Conservation (phyloP, 2,329 filamentous ascomycete species). For the Trichoderma atrobrunneum region DNA sequence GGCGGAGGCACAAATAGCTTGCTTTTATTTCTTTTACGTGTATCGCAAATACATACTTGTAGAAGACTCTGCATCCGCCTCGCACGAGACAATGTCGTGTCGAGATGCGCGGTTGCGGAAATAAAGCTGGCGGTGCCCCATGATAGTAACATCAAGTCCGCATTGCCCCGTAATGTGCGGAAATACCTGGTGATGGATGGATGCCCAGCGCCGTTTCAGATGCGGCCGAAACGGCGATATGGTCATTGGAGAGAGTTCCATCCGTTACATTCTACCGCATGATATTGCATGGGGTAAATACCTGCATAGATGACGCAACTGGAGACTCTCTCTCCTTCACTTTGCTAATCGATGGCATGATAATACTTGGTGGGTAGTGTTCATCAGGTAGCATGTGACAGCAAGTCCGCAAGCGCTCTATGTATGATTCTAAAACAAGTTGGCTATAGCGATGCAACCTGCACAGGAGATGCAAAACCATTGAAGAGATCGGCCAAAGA, state of each 20-base stretch:
- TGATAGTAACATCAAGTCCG: neutral
- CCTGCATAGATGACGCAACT: neutral
- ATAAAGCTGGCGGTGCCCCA: neutral
- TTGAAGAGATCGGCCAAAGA: neutral
- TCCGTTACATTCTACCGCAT: neutral
- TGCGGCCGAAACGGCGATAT: neutral
- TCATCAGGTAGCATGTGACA: neutral
- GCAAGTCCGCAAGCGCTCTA: neutral
- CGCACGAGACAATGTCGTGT: neutral
- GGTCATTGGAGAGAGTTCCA: neutral
- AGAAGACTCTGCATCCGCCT: neutral
- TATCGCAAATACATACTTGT: neutral
- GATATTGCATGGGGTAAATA: neutral
- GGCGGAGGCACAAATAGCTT: neutral
- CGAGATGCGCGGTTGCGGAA: neutral
- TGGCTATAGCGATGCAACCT: neutral
- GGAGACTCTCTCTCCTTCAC: neutral
- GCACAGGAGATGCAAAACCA: neutral
- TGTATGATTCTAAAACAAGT: neutral
- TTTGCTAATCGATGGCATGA: neutral
- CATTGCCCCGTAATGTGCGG: neutral
- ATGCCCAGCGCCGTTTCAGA: neutral
- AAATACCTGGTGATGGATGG: neutral
- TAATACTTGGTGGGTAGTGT: neutral
- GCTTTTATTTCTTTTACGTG: neutral